These are phyloP conservation scores for Mimosa bimucronata DNA, from an alignment of 306 rosid species.

Conservation along the genomic window DNA sequence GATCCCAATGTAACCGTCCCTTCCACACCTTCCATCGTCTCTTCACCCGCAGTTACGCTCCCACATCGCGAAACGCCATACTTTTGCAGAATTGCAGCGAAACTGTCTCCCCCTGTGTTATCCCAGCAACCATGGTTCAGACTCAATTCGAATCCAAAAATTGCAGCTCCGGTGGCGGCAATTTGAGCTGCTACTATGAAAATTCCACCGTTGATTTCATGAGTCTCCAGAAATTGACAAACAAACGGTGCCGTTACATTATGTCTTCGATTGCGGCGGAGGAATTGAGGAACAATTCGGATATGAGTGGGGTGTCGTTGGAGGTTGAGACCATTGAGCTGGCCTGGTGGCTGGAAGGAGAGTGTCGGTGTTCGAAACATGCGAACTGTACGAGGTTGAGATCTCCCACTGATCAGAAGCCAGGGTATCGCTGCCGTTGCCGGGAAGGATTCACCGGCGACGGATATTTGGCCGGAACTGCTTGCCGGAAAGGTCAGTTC, in stretches of 20 bases:
- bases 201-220: constrained; percentile 39
- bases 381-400: constrained; percentile 52
- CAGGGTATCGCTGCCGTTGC: constrained; percentile 64
- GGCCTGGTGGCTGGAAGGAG: constrained; percentile 85
- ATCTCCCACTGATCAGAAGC: constrained; percentile 41
- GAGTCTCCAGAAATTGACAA: constrained; percentile 13
- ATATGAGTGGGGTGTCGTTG: constrained; percentile 46
- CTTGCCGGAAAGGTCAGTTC: constrained; percentile 85
- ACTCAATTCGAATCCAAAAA: constrained; percentile 52
- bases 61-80: constrained; percentile 71
- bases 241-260: constrained; percentile 48
- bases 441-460: constrained; percentile 66
- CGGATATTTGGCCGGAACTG: constrained; percentile 65
- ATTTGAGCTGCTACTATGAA: constrained; percentile 66
- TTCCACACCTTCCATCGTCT: constrained; percentile 45
- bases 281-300: constrained; percentile 36
- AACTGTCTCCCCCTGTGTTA: constrained; percentile 41
- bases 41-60: constrained; percentile 66
- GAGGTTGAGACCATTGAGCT: constrained; percentile 69
- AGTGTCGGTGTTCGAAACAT: constrained; percentile 56
- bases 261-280: constrained; percentile 65
- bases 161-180: constrained; percentile 45
- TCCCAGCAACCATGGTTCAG: constrained; percentile 59
- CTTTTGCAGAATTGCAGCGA: constrained; percentile 59
- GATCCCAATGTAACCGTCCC: constrained; percentile 61